A percentile compares a stretch with the other conserved stretches of the same genome.
Conservation (phyloP, 1,284 basidiomycete species). For the Fomitiporia mediterranea region DNA sequence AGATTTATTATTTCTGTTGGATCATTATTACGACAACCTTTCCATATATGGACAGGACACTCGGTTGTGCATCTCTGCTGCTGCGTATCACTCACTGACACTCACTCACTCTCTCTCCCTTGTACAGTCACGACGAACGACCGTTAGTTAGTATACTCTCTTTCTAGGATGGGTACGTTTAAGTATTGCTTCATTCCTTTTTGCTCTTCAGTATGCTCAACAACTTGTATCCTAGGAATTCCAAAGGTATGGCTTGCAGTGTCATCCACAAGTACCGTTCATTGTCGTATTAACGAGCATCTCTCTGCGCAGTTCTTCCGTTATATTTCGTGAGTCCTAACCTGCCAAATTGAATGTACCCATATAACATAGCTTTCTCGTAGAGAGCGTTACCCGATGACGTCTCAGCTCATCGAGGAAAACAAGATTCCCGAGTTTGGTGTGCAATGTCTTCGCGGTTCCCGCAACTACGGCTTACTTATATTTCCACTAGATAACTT, state of each 20-base stretch:
- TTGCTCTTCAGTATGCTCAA: neutral
- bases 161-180: too few relatives aligned
- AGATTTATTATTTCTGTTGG: too few relatives aligned
- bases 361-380: conserved; percentile 16
- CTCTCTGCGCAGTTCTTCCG: conserved; percentile 63
- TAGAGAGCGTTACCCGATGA: conserved; percentile 96
- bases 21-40: too few relatives aligned
- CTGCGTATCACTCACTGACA: too few relatives aligned
- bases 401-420: conserved; percentile 95
- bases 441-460: conserved; percentile 29
- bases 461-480: neutral
- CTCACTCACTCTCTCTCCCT: too few relatives aligned
- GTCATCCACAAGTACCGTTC: conserved; percentile 2
- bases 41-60: too few relatives aligned
- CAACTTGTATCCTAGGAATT: conserved; percentile 20
- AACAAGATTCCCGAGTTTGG: conserved; percentile 96
- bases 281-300: conserved; percentile 4
- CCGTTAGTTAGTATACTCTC: too few relatives aligned
- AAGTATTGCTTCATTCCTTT: neutral
- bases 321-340: conserved; percentile 67
- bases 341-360: neutral
- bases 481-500: conserved; percentile 59
- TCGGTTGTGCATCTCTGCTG: too few relatives aligned
- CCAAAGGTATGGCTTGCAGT: conserved; percentile 27
- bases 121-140: too few relatives aligned